Evolutionary conservation across 2,329 filamentous ascomycete genomes (phyloP).

Genomic region (Apiospora arundinis): DNA sequence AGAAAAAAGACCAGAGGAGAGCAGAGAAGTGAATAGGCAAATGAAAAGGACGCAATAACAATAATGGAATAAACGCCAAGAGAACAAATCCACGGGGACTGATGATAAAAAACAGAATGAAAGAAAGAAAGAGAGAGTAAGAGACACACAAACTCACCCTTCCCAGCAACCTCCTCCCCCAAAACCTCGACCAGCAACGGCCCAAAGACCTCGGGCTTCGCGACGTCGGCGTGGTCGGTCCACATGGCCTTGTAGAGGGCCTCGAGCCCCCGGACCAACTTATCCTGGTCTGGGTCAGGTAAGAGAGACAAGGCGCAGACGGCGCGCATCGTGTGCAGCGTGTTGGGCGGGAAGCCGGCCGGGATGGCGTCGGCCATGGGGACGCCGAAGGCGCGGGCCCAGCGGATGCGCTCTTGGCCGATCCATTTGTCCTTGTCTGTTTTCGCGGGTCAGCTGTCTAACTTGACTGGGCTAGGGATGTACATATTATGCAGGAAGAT

Average conservation of each 20-base stretch:
- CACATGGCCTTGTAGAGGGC: conserved; percentile 43
- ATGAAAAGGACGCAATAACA: no score
- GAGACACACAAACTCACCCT: conserved; percentile 27
- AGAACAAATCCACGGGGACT: no score
- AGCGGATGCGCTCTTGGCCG: conserved; percentile 41
- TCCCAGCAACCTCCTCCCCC: conserved; percentile 34
- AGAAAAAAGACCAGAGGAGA: background rate
- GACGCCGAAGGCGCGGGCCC: conserved; percentile 42
- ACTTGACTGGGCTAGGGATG: no score
- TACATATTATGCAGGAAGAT: background rate
- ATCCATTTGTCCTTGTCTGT: conserved; percentile 48
- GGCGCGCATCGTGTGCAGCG: conserved; percentile 44
- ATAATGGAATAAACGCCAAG: no score
- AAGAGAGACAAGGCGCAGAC: conserved; percentile 36
- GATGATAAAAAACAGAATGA: background rate
- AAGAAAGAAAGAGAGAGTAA: background rate
- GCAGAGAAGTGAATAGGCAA: background rate
- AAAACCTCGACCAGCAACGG: conserved; percentile 37
- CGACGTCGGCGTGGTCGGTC: conserved; percentile 37
- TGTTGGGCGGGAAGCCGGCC: conserved; percentile 44
- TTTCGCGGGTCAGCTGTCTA: background rate
- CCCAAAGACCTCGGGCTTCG: conserved; percentile 37
- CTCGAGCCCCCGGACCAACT: conserved; percentile 39
- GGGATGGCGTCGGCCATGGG: conserved; percentile 41
- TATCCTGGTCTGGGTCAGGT: conserved; percentile 27